These are phyloP conservation scores for Cladosporium halotolerans DNA, from an alignment of 2,329 filamentous ascomycete genomes.

Conservation along the genomic window DNA sequence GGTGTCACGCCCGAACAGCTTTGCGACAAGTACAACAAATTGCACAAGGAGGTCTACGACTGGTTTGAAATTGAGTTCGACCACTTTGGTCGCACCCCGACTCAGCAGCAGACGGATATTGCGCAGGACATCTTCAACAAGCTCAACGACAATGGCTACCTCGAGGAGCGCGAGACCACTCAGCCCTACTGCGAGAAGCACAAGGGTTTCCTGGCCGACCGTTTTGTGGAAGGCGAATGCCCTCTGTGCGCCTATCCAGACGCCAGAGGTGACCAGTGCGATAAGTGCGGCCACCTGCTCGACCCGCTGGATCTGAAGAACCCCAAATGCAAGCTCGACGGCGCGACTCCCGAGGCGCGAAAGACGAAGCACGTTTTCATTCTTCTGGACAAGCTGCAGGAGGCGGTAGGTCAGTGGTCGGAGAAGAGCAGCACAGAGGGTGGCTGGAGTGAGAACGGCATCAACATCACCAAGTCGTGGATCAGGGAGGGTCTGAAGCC, in stretches of 20 bases:
- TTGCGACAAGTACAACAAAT: constrained; percentile 85
- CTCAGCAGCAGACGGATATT: constrained; percentile 81
- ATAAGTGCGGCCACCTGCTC: constrained; percentile 44
- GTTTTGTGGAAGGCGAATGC: constrained; percentile 76
- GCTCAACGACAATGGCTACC: constrained; percentile 79
- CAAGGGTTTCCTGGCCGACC: constrained; percentile 68
- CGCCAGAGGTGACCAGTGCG: constrained; percentile 49
- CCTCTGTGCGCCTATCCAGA: constrained; percentile 57
- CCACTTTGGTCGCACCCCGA: constrained; percentile 89
- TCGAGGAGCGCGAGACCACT: constrained; percentile 78
- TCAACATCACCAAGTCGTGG: constrained; percentile 74
- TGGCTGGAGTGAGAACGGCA: constrained; percentile 68
- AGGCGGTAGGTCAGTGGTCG: constrained; percentile 71
- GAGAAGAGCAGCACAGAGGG: constrained; percentile 66
- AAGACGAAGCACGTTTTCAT: constrained; percentile 89
- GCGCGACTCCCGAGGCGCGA: constrained; percentile 68
- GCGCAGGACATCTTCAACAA: constrained; percentile 85
- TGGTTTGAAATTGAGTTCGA: constrained; percentile 97
- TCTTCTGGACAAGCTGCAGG: constrained; percentile 75
- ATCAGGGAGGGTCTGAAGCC: constrained; percentile 76
- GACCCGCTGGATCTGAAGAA: constrained; percentile 61
- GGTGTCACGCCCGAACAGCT: constrained; percentile 74
- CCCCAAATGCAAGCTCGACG: constrained; percentile 86
- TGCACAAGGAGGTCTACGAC: constrained; percentile 86
- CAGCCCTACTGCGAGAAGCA: constrained; percentile 78